Evolutionary conservation across 2,329 filamentous ascomycete genomes (phyloP).

Genomic region (Trichoderma atroviride): DNA sequence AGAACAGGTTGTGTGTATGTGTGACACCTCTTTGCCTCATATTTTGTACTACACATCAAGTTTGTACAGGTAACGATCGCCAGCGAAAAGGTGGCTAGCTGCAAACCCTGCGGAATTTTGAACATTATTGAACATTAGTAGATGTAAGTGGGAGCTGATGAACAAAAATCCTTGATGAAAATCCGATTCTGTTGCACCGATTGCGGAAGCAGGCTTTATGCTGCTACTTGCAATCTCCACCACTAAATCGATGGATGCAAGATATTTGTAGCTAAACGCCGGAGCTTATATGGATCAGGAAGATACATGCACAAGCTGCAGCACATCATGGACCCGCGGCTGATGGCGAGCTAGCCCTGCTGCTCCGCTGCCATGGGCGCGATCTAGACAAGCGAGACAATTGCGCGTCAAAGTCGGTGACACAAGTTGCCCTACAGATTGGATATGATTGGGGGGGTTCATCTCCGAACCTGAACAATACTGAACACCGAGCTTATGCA

Average conservation of each 20-base stretch:
- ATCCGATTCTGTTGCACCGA: not conserved
- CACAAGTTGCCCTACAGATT: not conserved
- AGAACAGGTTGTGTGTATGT: not conserved
- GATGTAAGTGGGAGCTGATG: not conserved
- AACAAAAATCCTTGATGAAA: not conserved
- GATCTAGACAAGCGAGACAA: not conserved
- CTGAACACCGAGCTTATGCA: not conserved
- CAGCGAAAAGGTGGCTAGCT: not conserved
- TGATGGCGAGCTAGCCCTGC: not conserved
- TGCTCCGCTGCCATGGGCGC: not conserved
- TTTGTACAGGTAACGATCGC: not conserved
- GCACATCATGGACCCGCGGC: not conserved
- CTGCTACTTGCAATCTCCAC: conserved; percentile 10
- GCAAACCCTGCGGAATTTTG: not conserved
- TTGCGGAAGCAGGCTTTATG: not conserved
- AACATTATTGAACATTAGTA: not conserved
- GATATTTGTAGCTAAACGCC: not conserved
- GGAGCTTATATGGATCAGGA: not conserved
- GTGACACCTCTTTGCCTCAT: not conserved
- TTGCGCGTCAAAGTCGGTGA: not conserved
- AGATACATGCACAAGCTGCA: not conserved
- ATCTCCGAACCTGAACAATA: not conserved
- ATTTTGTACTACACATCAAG: not conserved
- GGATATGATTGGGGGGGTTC: not conserved
- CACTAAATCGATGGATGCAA: not conserved